phyloP scores from a whole-genome alignment of 305 asterid genomes.

The Euphrasia arctica region DNA sequence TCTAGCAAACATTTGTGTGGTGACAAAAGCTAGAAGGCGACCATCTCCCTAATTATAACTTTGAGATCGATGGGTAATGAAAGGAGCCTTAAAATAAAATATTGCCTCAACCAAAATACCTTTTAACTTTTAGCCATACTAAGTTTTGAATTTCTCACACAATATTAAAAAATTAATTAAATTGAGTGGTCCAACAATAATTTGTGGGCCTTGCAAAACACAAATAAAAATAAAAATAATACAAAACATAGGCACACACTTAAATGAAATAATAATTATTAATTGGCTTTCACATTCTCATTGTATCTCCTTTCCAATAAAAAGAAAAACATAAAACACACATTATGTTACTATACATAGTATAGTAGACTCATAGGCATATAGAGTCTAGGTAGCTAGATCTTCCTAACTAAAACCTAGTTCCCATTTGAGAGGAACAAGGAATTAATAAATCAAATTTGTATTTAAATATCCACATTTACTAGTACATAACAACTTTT shows the following conservation, averaged over 20 bases:
- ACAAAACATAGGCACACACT: neutral
- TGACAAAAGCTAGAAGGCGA: slow-evolving; percentile 24
- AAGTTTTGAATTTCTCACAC: slow-evolving; percentile 14
- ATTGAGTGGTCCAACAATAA: slow-evolving; percentile 36
- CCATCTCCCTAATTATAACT: slow-evolving; percentile 26
- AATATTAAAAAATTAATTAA: slow-evolving; percentile 22
- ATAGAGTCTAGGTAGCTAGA: slow-evolving; percentile 34
- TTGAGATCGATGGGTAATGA: slow-evolving; percentile 29
- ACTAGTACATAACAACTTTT: slow-evolving; percentile 26
- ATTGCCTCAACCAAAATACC: slow-evolving; percentile 30
- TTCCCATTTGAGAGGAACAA: slow-evolving; percentile 45
- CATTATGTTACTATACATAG: neutral
- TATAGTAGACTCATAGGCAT: slow-evolving; percentile 27
- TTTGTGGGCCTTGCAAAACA: slow-evolving; percentile 31
- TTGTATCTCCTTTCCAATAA: slow-evolving; percentile 15
- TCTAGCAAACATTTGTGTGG: slow-evolving; percentile 10
- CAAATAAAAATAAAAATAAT: neutral
- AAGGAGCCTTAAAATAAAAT: slow-evolving; percentile 35
- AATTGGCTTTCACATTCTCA: neutral
- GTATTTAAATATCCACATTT: slow-evolving; percentile 23
- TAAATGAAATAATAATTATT: slow-evolving; percentile 20
- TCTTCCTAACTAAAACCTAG: slow-evolving; percentile 33
- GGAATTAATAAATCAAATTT: slow-evolving; percentile 18
- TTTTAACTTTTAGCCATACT: slow-evolving; percentile 31
- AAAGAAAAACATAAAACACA: neutral